Percentiles rank a stretch among this genome's conserved stretches.
Evolutionary conservation across 306 rosid genomes (phyloP).

Genomic region (Cicer judaicum): DNA sequence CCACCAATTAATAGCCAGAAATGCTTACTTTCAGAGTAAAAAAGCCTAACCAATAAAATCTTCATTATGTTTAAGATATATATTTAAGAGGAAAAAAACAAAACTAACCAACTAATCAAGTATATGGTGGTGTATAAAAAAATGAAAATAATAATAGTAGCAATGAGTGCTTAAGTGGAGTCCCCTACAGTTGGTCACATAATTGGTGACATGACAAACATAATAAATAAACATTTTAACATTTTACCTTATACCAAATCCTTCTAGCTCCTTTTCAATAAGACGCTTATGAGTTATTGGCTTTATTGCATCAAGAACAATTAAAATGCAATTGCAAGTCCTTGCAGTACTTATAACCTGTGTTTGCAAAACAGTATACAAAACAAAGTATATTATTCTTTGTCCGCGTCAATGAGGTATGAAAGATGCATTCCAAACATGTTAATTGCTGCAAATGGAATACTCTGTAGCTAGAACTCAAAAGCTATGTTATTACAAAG

Average conservation of each 20-base stretch:
- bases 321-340: slow-evolving; percentile 95
- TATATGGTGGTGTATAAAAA: neutral
- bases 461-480: slow-evolving; percentile 22
- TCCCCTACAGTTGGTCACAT: slow-evolving; percentile 8
- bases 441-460: slow-evolving; percentile 30
- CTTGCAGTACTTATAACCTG: slow-evolving; percentile 99
- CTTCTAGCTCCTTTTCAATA: slow-evolving; percentile 97
- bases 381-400: slow-evolving; percentile 29
- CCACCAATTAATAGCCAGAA: slow-evolving; percentile 23
- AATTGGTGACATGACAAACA: slow-evolving; percentile 27
- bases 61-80: neutral
- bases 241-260: slow-evolving; percentile 94
- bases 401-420: slow-evolving; percentile 22
- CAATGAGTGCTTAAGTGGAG: neutral
- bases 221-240: slow-evolving; percentile 35
- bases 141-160: neutral
- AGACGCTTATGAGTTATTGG: slow-evolving; percentile 98
- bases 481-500: slow-evolving; percentile 12
- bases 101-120: neutral
- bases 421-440: slow-evolving; percentile 20
- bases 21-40: slow-evolving; percentile 19
- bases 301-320: slow-evolving; percentile 98
- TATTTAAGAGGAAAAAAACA: slow-evolving; percentile 3
- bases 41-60: slow-evolving; percentile 31
- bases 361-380: slow-evolving; percentile 40